A percentile compares a stretch with the other conserved stretches of the same genome.
Conservation (phyloP, 2,329 filamentous ascomycete genomes). For the Cladosporium sphaerospermum region DNA sequence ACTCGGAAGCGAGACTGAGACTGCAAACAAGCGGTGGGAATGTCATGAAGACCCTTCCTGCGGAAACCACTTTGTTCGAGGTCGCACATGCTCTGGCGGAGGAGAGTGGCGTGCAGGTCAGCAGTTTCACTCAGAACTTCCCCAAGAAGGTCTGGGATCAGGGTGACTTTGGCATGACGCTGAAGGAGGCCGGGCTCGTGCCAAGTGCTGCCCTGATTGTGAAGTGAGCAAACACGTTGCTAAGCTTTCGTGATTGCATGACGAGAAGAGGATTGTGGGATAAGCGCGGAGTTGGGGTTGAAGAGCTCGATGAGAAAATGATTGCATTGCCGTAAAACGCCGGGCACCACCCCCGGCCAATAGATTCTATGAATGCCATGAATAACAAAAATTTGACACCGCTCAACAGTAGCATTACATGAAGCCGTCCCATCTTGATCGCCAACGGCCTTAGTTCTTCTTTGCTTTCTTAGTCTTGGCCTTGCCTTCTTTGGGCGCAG, state of each 20-base stretch:
- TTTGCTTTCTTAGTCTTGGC: slow-evolving; percentile 21
- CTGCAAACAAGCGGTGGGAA: slow-evolving; percentile 76
- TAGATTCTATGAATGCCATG: slow-evolving; percentile 8
- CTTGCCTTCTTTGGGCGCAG: slow-evolving; percentile 30
- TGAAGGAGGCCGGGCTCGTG: slow-evolving; percentile 86
- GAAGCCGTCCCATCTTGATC: not conserved
- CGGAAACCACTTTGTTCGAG: slow-evolving; percentile 88
- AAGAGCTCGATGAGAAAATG: not conserved
- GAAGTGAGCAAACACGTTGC: slow-evolving; percentile 30
- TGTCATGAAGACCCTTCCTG: slow-evolving; percentile 79
- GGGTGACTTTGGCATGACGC: slow-evolving; percentile 76
- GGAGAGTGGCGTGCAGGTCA: slow-evolving; percentile 65
- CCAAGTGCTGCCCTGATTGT: slow-evolving; percentile 88
- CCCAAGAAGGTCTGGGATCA: slow-evolving; percentile 70
- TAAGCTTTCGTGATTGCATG: not conserved
- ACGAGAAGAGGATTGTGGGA: not conserved
- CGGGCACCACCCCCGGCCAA: not conserved
- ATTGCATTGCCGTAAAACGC: slow-evolving; percentile 5
- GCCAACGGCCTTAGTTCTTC: slow-evolving; percentile 2
- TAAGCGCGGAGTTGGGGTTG: not conserved
- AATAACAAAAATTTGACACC: not conserved
- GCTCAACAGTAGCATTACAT: slow-evolving; percentile 7
- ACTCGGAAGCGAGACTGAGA: slow-evolving; percentile 74
- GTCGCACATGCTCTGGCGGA: slow-evolving; percentile 68
- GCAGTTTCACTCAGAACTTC: slow-evolving; percentile 78